These are phyloP conservation scores for Euptelea pleiosperma DNA, from an alignment of 164 flowering plant genomes.

Conservation along the genomic window DNA sequence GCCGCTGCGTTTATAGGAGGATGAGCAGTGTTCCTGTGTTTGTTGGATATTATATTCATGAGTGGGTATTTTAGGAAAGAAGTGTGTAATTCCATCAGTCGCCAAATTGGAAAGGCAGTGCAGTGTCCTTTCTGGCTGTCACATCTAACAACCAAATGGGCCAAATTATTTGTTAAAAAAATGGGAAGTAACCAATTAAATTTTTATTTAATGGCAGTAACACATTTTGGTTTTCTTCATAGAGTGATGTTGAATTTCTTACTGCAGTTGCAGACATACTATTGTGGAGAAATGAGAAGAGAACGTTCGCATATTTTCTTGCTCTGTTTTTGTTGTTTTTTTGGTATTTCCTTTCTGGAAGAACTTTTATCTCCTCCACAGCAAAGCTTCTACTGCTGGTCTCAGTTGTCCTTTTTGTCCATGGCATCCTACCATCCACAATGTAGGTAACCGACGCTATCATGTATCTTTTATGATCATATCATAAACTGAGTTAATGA, in stretches of 20 bases:
- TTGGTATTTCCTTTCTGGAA: slow-evolving; percentile 79
- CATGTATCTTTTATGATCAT: neutral
- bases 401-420: slow-evolving; percentile 35
- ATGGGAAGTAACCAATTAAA: too few species aligned
- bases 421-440: slow-evolving; percentile 46
- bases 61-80: neutral
- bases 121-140: neutral
- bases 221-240: neutral
- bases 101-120: neutral
- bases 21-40: too few species aligned
- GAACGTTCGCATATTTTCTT: slow-evolving; percentile 59
- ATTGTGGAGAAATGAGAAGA: slow-evolving; percentile 90
- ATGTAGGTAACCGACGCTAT: slow-evolving; percentile 48
- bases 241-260: slow-evolving; percentile 26
- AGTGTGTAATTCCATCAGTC: neutral
- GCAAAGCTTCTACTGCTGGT: slow-evolving; percentile 57
- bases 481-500: too few species aligned
- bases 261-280: slow-evolving; percentile 85
- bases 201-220: neutral
- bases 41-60: neutral
- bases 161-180: too few species aligned
- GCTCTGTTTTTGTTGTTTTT: slow-evolving; percentile 40
- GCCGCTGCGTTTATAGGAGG: neutral
- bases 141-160: too few species aligned
- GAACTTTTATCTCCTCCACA: slow-evolving; percentile 64